phyloP scores from a whole-genome alignment of 352 stramenopile genomes.

The Phytophthora hibernalis region DNA sequence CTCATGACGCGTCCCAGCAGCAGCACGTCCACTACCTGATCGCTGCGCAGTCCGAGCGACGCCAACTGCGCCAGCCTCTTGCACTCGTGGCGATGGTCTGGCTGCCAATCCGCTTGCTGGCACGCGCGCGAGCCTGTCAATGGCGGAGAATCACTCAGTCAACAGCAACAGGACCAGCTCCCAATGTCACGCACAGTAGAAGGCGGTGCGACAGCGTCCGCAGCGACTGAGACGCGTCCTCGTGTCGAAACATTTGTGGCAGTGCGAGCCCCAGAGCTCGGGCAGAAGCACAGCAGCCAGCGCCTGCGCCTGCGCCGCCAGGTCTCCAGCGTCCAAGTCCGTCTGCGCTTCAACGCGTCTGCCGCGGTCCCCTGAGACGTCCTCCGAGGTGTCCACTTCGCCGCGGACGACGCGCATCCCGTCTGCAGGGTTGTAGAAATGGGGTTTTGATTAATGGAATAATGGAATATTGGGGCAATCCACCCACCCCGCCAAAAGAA shows the following conservation, averaged over 20 bases:
- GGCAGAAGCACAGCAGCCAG: conserved; percentile 57
- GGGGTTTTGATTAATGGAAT: too few relatives aligned
- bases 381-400: background rate
- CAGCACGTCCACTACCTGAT: conserved; percentile 62
- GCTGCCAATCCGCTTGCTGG: conserved; percentile 69
- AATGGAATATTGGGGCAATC: too few relatives aligned
- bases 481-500: too few relatives aligned
- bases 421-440: too few relatives aligned
- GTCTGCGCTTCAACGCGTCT: conserved; percentile 41
- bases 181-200: conserved; percentile 62
- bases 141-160: background rate
- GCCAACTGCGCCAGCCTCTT: conserved; percentile 49
- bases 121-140: conserved; percentile 62
- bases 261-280: conserved; percentile 63
- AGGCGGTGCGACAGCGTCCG: conserved; percentile 54
- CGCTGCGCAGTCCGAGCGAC: conserved; percentile 38
- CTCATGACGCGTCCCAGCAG: conserved; percentile 63
- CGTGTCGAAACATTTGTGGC: conserved; percentile 63
- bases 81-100: conserved; percentile 73
- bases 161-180: background rate
- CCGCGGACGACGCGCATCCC: conserved; percentile 31
- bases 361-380: conserved; percentile 45
- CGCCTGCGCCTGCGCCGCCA: conserved; percentile 41
- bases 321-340: conserved; percentile 30
- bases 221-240: conserved; percentile 55